phyloP scores from a whole-genome alignment of 371 early-diverging fungal genomes.

The Syncephalastrum sp. region DNA sequence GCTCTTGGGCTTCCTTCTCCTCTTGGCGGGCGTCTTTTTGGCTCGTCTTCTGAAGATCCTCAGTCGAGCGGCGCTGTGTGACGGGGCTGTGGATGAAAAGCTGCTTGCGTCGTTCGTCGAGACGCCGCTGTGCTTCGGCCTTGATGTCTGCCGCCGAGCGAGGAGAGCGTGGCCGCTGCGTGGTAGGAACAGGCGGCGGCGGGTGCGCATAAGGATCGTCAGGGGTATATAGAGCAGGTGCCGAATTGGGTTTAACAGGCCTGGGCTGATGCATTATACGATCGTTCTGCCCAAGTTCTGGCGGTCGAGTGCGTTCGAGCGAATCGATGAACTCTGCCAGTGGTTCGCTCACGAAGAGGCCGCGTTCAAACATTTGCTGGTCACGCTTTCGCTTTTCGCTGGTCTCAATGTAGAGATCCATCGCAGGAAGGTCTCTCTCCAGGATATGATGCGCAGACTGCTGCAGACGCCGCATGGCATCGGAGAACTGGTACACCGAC shows the following conservation, averaged over 20 bases:
- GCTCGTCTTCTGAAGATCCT: neutral
- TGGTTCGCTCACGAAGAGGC: slow-evolving; percentile 33
- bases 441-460: slow-evolving; percentile 12
- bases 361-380: slow-evolving; percentile 49
- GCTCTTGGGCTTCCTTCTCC: slow-evolving; percentile 41
- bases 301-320: slow-evolving; percentile 8
- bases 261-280: neutral
- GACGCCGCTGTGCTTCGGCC: slow-evolving; percentile 42
- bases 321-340: slow-evolving; percentile 39
- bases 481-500: no score
- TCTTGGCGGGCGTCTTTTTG: slow-evolving; percentile 1
- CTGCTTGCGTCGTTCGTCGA: slow-evolving; percentile 30
- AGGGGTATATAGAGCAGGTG: slow-evolving; percentile 1
- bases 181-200: slow-evolving; percentile 41
- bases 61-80: neutral
- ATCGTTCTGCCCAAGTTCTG: no score
- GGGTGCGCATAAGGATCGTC: neutral
- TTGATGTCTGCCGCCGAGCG: slow-evolving; percentile 45
- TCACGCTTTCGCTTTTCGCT: slow-evolving; percentile 16
- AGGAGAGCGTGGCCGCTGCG: slow-evolving; percentile 40
- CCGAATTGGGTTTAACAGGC: neutral
- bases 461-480: neutral
- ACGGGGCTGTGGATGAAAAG: slow-evolving; percentile 16
- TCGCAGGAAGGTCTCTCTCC: slow-evolving; percentile 9
- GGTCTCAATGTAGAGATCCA: slow-evolving; percentile 16